Evolutionary conservation across 2,329 filamentous ascomycete species (phyloP), one percentile per base, ranked within the genome.

Genomic region (Talaromyces sp.): DNA sequence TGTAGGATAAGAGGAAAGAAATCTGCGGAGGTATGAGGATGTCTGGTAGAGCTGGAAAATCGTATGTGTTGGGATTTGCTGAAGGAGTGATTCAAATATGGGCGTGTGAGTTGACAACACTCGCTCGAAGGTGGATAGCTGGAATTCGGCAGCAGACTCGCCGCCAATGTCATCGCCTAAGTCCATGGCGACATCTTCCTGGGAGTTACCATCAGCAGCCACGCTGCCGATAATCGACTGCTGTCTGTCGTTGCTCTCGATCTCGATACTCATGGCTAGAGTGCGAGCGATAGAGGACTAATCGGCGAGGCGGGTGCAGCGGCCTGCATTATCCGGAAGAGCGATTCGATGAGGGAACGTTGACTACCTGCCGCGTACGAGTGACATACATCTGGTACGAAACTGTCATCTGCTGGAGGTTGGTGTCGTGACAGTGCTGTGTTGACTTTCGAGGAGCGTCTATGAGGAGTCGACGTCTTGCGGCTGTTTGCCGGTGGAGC

Each of bases 41-140:
- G 83, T 83, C 67, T 86, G 83, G 67, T 84, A 84, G 60, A 86
- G 80, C 57, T 81, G 76, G 70, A 86, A 77, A 62, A 85, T 79
- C 58, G 82, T 75, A 63, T 79, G 71, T 48, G 84, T 86, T 56
- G 83, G 80, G 46, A 83, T 75, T 65, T 85, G 83, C 50, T 82
- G 76, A 54, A 85, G 77, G 26, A 86, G 77, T 46, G 82, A 85
- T 69, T 85, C 83, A 62, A 85, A 75, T 61, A 86, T 78, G 53
- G 84, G 83, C 32, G 81, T 79, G 69, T 85, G 81, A 21, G 81
- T 78, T 54, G 81, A 83, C 63, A 85, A 70, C 64, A 85, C 72
- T 65, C 78, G 72, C 70, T 86, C 83, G 68, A 86, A 83, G 21
- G 70, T 73, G 17, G 78, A 80, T 24, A 79, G 71, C 55, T 64